Conservation (phyloP, 257 asterid species). For the Fraxinus quadrangulata region DNA sequence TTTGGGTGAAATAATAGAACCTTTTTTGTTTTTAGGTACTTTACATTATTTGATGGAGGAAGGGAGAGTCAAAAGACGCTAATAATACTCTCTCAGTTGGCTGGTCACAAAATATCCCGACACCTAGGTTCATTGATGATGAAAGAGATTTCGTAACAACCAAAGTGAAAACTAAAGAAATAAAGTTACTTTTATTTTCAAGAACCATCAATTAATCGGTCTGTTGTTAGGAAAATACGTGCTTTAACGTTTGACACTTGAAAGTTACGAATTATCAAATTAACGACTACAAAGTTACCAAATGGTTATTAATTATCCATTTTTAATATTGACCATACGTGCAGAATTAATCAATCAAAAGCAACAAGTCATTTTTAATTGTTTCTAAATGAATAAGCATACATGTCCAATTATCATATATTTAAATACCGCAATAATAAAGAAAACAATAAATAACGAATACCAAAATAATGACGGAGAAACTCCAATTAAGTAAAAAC, state of each 20-base stretch:
- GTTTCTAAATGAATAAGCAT: too few relatives aligned
- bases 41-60: slow-evolving; percentile 22
- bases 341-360: too few relatives aligned
- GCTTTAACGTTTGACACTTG: slow-evolving; percentile 11
- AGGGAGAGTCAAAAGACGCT: slow-evolving; percentile 14
- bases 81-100: background rate
- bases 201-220: background rate
- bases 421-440: too few relatives aligned
- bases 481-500: too few relatives aligned
- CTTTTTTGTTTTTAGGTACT: slow-evolving; percentile 17
- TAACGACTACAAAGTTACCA: too few relatives aligned
- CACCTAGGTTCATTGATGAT: background rate
- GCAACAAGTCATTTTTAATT: too few relatives aligned
- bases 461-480: too few relatives aligned
- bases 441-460: too few relatives aligned
- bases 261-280: too few relatives aligned
- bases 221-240: slow-evolving; percentile 8
- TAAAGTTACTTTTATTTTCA: background rate
- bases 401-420: too few relatives aligned
- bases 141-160: slow-evolving; percentile 9
- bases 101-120: slow-evolving; percentile 10
- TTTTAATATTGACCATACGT: too few relatives aligned
- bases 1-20: slow-evolving; percentile 3
- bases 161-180: background rate
- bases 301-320: too few relatives aligned